Percentiles rank a stretch among this genome's conserved stretches.
These are phyloP conservation scores for Gentiana straminea DNA, from an alignment of 257 asterid species.

Conservation along the genomic window DNA sequence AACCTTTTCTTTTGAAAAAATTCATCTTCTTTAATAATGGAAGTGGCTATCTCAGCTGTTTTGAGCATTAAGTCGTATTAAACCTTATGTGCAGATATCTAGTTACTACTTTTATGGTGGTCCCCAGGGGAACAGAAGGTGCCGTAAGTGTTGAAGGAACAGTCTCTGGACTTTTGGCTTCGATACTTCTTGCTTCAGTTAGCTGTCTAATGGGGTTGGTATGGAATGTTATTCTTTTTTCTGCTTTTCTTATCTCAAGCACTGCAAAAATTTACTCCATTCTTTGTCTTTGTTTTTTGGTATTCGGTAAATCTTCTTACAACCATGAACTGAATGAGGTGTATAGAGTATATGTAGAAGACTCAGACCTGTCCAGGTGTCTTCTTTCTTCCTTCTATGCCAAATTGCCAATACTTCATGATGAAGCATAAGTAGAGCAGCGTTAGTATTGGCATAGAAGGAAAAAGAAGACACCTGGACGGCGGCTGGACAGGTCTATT, in stretches of 20 bases:
- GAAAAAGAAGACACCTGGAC: too few species aligned
- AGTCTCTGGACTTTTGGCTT: conserved; percentile 72
- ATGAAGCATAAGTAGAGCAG: too few species aligned
- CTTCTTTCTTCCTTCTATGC: too few species aligned
- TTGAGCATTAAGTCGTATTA: too few species aligned
- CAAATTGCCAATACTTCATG: too few species aligned
- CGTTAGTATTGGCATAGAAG: too few species aligned
- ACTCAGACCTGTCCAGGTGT: background rate
- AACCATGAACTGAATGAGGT: background rate
- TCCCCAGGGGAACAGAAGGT: conserved; percentile 97
- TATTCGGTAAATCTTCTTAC: background rate
- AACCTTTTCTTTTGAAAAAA: too few species aligned
- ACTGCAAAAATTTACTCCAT: background rate
- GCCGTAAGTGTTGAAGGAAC: conserved; percentile 96
- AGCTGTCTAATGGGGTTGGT: conserved; percentile 62
- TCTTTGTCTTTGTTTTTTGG: background rate
- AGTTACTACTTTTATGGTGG: conserved; percentile 87
- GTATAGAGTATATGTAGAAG: background rate
- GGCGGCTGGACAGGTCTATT: too few species aligned
- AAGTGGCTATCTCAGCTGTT: background rate
- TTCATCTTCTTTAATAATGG: too few species aligned
- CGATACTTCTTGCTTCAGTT: conserved; percentile 68
- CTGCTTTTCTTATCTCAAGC: background rate
- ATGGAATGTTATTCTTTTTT: conserved; percentile 9
- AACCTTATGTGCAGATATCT: conserved; percentile 44